phyloP scores from a whole-genome alignment of 352 stramenopile species.

The Phytophthora sp. region DNA sequence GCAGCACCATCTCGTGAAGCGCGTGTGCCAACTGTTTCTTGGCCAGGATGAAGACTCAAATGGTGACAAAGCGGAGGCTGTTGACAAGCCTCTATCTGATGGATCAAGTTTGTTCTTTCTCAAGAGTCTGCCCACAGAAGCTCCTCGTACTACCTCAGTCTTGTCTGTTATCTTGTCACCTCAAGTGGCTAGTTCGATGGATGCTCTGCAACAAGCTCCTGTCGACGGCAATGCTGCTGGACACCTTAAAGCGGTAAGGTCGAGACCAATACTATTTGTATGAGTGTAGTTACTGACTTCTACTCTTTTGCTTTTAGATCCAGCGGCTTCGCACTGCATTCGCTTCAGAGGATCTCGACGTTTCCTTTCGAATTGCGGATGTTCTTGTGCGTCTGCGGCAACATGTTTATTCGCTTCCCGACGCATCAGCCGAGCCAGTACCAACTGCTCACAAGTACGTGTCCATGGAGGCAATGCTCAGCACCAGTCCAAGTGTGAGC shows the following conservation, averaged over 20 bases:
- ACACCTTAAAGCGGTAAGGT: constrained; percentile 43
- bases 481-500: constrained; percentile 37
- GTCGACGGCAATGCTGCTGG: constrained; percentile 18
- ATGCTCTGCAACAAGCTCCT: constrained; percentile 16
- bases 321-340: constrained; percentile 32
- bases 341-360: constrained; percentile 15
- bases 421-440: constrained; percentile 17
- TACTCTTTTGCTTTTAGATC: no score
- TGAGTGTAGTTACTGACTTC: no score
- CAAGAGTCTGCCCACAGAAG: background rate
- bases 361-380: constrained; percentile 29
- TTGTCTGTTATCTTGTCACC: background rate
- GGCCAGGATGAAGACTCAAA: background rate
- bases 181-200: constrained; percentile 11
- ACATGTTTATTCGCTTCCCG: constrained; percentile 36
- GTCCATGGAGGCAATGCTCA: constrained; percentile 54
- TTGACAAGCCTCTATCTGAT: background rate
- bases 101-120: constrained; percentile 29
- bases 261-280: background rate
- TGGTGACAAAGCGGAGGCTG: background rate
- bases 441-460: constrained; percentile 37
- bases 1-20: constrained; percentile 7
- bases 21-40: constrained; percentile 19
- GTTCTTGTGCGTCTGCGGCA: constrained; percentile 44
- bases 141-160: background rate